Percentiles rank a stretch among this genome's conserved stretches.
phyloP scores from a whole-genome alignment of 208 protist genomes.

The Balamuthia mandrillaris region DNA sequence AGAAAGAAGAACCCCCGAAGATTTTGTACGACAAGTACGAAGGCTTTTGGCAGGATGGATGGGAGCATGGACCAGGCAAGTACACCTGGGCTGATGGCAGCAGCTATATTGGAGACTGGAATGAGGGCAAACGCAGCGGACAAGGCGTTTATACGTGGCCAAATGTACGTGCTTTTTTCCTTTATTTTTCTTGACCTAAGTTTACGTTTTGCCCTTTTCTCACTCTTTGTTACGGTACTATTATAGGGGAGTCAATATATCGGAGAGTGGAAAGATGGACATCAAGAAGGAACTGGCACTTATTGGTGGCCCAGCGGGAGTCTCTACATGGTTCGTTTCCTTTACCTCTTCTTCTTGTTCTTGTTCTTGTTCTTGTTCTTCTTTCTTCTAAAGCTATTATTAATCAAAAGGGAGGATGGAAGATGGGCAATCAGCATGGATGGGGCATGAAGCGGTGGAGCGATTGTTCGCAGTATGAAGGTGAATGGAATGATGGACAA shows the following conservation, averaged over 20 bases:
- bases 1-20: background rate
- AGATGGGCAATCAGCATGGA: constrained; percentile 11
- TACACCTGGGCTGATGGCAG: constrained; percentile 34
- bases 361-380: too few species aligned
- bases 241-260: constrained; percentile 15
- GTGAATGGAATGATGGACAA: constrained; percentile 33
- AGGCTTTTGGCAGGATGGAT: constrained; percentile 34
- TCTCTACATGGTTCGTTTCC: constrained; percentile 18
- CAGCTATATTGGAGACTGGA: constrained; percentile 30
- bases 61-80: constrained; percentile 28
- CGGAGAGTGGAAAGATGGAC: constrained; percentile 23
- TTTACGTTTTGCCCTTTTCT: background rate
- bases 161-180: background rate
- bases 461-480: constrained; percentile 27
- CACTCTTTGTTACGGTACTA: background rate
- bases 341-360: too few species aligned
- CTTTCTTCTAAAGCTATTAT: background rate
- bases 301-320: constrained; percentile 26
- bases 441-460: constrained; percentile 39
- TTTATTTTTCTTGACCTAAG: background rate
- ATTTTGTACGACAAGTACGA: constrained; percentile 34
- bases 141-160: constrained; percentile 30
- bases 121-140: constrained; percentile 2
- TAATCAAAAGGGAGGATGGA: constrained; percentile 2
- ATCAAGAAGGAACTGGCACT: constrained; percentile 17